Evolutionary conservation across 2,329 filamentous ascomycete species (phyloP), one percentile per base, ranked within the genome.

Genomic region (Venturia oleaginea): DNA sequence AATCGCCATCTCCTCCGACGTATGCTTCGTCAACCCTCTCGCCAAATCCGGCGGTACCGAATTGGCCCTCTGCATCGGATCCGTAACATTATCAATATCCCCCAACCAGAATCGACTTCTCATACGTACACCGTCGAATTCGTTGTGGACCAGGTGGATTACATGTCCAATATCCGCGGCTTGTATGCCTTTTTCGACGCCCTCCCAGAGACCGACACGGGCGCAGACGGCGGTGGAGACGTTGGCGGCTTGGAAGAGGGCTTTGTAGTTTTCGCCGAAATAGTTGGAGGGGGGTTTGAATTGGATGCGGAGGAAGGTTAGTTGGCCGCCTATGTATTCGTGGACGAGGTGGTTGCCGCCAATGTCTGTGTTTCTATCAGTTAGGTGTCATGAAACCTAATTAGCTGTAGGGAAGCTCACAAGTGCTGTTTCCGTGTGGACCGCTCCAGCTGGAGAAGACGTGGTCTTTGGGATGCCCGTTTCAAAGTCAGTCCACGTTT

Each of bases 91-190:
- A 0, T 66, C 66, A 43, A 67, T 27, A 48, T 67, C 66, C 19
- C 67, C 66, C 8, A 68, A n/a, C 66, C 67, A 67, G 46, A 66
- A 67, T 19, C 67, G 38, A n/a, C 57, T 61, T 27, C 62, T 43
- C 66, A 68, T 68, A 2, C 67, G 51, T 11, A 60, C 54, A 2
- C 57, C 63, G 4, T 62, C 43, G 51, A 51, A 61, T 19, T 66
- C 67, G 43, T 67, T 64, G 27, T 65, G 63, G 60, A 68, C 64
- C 11, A 67, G 62, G 42, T 68, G 66, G 40, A 68, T 67, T 5
- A 67, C 48, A 37, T 67, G 63, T 3, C 66, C 66, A 11, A 38
- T 66, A 11, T 61, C n/a, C 11, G 64, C 30, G 24, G 19, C 46
- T 46, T 61, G 65, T 24, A 30, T 59, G 13, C 57, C 62, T 6